Evolutionary conservation across 1,139 yeast genomes (phyloP), one percentile per base, ranked within the genome.

Genomic region (Diutina scorzettiae): DNA sequence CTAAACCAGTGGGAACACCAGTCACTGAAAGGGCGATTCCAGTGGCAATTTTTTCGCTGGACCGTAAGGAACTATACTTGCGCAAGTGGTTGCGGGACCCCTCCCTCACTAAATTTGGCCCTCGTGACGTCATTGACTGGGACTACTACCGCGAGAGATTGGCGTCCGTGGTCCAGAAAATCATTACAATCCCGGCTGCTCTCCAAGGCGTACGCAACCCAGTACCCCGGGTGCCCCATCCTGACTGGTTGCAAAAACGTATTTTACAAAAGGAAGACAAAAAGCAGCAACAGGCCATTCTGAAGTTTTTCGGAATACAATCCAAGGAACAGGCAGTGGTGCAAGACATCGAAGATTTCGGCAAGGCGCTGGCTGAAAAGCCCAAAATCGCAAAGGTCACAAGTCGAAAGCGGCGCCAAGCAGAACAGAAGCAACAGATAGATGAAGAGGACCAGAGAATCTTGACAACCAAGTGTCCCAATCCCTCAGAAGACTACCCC

Each of bases 1-100:
- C 80, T 39, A 78, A 76, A 50, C 98, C 99, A 1, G 55, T 70
- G 23, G 83, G 81, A 40, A 81, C 95, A 1, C 96, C 98, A 0
- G 93, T 91, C 24, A 86, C 98, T 0, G 98, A 91, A 55, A 72
- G 99, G 50, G 98, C 99, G 0, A 71, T 93, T 42, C 99, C 99
- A 0, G 95, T 93, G 6, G 93, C 96, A 0, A 89, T 93, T 23
- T 93, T 93, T 57, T 82, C 96, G 0, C 82, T 96, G 0, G 73
- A 68, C n/a, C 64, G 64, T 49, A 68, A 66, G 46, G 95, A 86
- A 45, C 58, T 70, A 16, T 93, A 76, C 54, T 62, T 93, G 53
- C 74, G 87, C 51, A 79, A 84, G 55, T 93, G 99, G 99, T 66
- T 89, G 40, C 71, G 77, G 46, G 96, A 89, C 51, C 80, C 85